phyloP scores from a whole-genome alignment of 805 yeast species.

The Yarrowia osloensis region DNA sequence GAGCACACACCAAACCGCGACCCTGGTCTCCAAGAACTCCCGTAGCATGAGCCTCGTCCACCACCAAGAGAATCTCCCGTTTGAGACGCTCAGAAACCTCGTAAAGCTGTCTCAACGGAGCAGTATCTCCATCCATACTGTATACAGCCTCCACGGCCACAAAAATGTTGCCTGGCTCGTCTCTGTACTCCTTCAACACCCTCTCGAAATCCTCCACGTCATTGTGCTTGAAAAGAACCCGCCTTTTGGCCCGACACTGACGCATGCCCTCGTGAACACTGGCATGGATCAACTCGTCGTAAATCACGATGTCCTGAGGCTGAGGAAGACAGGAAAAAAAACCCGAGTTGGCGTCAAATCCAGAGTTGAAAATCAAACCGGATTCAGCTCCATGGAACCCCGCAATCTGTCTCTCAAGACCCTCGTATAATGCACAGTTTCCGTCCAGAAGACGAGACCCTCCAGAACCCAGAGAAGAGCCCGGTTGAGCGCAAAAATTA shows the following conservation, averaged over 20 bases:
- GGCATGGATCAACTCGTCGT: conserved; percentile 39
- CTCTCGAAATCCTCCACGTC: conserved; percentile 30
- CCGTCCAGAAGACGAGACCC: conserved; percentile 39
- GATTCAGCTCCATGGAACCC: conserved; percentile 34
- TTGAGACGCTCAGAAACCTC: background rate
- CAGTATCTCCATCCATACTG: conserved; percentile 39
- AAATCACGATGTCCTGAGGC: conserved; percentile 35
- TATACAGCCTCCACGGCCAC: conserved; percentile 37
- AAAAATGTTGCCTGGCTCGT: conserved; percentile 32
- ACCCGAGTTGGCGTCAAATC: conserved; percentile 37
- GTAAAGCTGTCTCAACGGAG: conserved; percentile 32
- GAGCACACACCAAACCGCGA: conserved; percentile 50
- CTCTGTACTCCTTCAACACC: background rate
- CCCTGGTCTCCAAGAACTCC: conserved; percentile 88
- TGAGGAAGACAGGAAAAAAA: conserved; percentile 37
- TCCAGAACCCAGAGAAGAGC: conserved; percentile 34
- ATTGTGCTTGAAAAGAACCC: conserved; percentile 34
- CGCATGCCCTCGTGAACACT: conserved; percentile 39
- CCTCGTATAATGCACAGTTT: conserved; percentile 35
- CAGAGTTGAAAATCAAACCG: conserved; percentile 37
- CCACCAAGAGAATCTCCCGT: conserved; percentile 41
- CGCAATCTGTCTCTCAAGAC: conserved; percentile 34
- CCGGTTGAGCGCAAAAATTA: background rate
- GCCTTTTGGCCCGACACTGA: conserved; percentile 32
- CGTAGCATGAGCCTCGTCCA: conserved; percentile 90